Conservation (phyloP, 176 grass and related monocot species). For the Secale cereale region DNA sequence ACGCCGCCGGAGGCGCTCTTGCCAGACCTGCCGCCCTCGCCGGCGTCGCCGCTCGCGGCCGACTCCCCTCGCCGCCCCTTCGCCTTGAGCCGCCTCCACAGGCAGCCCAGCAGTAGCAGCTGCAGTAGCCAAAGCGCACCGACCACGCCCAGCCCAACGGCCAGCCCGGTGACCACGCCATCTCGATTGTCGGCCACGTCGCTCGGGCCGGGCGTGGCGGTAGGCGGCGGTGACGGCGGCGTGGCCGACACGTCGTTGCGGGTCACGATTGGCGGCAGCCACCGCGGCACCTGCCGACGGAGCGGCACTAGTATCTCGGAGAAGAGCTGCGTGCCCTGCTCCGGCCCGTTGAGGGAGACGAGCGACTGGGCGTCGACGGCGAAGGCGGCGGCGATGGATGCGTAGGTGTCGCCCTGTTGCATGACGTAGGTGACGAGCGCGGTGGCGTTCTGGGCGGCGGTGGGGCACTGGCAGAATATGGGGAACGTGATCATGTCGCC, state of each 20-base stretch:
- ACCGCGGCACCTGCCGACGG: conserved; percentile 24
- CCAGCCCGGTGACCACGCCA: conserved; percentile 63
- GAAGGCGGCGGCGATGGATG: conserved; percentile 57
- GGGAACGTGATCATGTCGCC: conserved; percentile 75
- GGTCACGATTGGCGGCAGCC: conserved; percentile 61
- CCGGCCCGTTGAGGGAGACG: conserved; percentile 68
- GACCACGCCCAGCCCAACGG: conserved; percentile 51
- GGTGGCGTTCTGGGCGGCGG: conserved; percentile 16
- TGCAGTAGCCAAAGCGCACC: conserved; percentile 51
- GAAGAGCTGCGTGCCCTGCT: conserved; percentile 22
- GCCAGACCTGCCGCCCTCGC: conserved; percentile 16
- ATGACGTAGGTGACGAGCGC: conserved; percentile 83
- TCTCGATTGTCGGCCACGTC: conserved; percentile 30
- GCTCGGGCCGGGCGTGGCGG: conserved; percentile 12
- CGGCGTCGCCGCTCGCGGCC: conserved; percentile 22
- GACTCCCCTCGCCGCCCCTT: conserved; percentile 14
- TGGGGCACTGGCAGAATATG: conserved; percentile 91
- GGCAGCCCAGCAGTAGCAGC: conserved; percentile 47
- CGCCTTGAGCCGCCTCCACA: conserved; percentile 43
- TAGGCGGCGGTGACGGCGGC: conserved; percentile 36
- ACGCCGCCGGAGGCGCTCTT: conserved; percentile 20
- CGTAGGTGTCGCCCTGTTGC: conserved; percentile 74
- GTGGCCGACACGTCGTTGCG: conserved; percentile 24
- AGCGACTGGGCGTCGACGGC: conserved; percentile 53
- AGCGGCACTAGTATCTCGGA: conserved; percentile 69